Evolutionary conservation across 805 yeast genomes (phyloP), one percentile per base, ranked within the genome.

Genomic region (Starmerella vaccinii): DNA sequence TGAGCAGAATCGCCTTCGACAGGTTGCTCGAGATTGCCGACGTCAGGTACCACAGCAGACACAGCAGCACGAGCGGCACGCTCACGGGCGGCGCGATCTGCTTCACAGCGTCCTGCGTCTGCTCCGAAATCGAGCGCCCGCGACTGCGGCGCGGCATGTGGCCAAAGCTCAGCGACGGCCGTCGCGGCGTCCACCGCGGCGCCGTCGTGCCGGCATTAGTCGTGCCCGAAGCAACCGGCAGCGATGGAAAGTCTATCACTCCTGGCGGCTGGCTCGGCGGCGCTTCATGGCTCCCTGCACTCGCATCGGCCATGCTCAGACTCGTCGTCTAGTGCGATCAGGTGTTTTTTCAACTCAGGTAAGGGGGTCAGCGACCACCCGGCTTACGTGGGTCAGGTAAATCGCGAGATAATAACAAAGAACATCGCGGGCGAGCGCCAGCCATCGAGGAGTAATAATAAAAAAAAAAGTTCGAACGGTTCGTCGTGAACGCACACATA

Each of bases 1-100:
- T 69, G 56, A 71, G 76, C 53, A 90, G 69, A 44, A 90, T 86
- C 43, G 80, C 70, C 65, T 90, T 90, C 32, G 94, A 80, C 32
- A 90, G 72, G 61, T 86, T 87, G 57, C 82, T 82, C 2, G 95
- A 83, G 8, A 89, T 66, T 9, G 94, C 89, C 29, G 94, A 82
- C 9, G 81, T 71, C 27, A 78, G 61, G 68, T 90, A 90, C 97
- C 97, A 90, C 33, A 74, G 60, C 8, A 75, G 62, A 65, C 97
- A 90, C 30, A 84, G 66, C 2, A 60, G 42, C 2, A 75, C 69
- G n/a, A 78, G 68, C 40, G 72, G 70, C n/a, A 72, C 56, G 46
- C 70, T 65, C 47, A 69, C 61, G 1, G 73, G 73, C 27, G 73
- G 71, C 5, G 72, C 73, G 46, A 68, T 63, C 46, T 62, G 63